Evolutionary conservation across 73 alveolate species (phyloP).

Genomic region (Paramecium caudatum): DNA sequence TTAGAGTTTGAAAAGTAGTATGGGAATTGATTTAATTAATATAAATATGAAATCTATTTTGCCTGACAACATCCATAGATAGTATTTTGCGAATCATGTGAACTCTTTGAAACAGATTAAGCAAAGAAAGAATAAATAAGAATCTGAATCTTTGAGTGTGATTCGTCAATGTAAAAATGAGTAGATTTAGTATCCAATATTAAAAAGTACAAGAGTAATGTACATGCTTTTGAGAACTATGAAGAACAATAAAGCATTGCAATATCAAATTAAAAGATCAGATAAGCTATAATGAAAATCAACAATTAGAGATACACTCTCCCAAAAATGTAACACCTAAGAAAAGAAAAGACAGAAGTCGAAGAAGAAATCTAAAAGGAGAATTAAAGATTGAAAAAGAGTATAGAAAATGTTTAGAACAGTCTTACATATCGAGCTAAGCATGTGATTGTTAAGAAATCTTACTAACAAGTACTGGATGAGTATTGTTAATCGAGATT

Average conservation of each 20-base stretch:
- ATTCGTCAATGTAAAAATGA: neutral
- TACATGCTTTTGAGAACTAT: neutral
- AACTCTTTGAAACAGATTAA: neutral
- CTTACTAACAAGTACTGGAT: constrained; percentile 4
- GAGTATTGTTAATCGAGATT: constrained; percentile 48
- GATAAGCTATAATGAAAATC: constrained; percentile 15
- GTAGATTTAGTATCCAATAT: neutral
- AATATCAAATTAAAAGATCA: neutral
- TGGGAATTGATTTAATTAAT: constrained; percentile 34
- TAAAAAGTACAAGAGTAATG: neutral
- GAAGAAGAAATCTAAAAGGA: neutral
- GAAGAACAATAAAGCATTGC: constrained; percentile 24
- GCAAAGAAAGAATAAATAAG: neutral
- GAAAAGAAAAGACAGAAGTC: constrained; percentile 40
- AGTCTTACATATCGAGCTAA: constrained; percentile 13
- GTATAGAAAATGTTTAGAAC: neutral
- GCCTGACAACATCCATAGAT: constrained; percentile 4
- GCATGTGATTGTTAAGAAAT: neutral
- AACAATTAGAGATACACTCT: neutral
- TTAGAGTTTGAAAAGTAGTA: constrained; percentile 59
- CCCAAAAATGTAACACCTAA: neutral
- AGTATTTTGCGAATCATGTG: constrained; percentile 27
- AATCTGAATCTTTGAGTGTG: neutral
- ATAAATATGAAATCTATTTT: constrained; percentile 23
- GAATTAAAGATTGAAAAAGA: constrained; percentile 13